Evolutionary conservation across 768 basidiomycete genomes (phyloP), one percentile per base, ranked within the genome.

Genomic region (Serendipita sp.): DNA sequence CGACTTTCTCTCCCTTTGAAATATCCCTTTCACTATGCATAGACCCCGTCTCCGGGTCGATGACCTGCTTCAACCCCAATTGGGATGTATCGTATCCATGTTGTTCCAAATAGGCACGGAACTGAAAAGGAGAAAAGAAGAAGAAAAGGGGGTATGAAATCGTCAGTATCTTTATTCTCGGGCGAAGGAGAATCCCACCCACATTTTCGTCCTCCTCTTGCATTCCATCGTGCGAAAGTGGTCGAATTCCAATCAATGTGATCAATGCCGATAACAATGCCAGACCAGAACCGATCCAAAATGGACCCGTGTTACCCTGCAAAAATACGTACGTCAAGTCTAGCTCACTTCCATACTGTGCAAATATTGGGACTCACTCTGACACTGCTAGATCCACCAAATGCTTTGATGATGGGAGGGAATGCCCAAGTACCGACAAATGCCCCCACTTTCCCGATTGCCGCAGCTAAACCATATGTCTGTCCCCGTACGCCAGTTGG

Each of bases 401-500:
- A 48, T 8, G 63, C 43, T 11, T 15, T n/a, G 18, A 50, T 64
- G 64, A 63, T 66, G 46, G 67, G 65, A 29, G 67, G 64, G 66
- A 65, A 66, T 31, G 16, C 80, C 84, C 85, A 91, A 46, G 86
- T 89, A 31, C 89, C 89, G 52, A 83, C 78, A 71, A 91, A 89
- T 10, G 90, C 90, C 27, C 90, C 90, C 46, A 90, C 68, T 74
- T 92, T 92, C 40, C 90, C 69, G 58, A 88, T 70, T 13, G 92
- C 91, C 46, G 93, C 91, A 4, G 91, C 91, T 33, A 83, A 64
- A 29, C 91, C 92, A 70, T 94, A 93, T 73, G 84, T 87, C 60
- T 91, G 87, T 1, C 91, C 90, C 66, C 90, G 85, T 52, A 88
- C 77, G 23, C 87, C 90, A 0, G 93, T 95, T 0, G 92, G 91